These are phyloP conservation scores for Scleroderma citrinum DNA, from an alignment of 768 basidiomycete species.

Conservation along the genomic window DNA sequence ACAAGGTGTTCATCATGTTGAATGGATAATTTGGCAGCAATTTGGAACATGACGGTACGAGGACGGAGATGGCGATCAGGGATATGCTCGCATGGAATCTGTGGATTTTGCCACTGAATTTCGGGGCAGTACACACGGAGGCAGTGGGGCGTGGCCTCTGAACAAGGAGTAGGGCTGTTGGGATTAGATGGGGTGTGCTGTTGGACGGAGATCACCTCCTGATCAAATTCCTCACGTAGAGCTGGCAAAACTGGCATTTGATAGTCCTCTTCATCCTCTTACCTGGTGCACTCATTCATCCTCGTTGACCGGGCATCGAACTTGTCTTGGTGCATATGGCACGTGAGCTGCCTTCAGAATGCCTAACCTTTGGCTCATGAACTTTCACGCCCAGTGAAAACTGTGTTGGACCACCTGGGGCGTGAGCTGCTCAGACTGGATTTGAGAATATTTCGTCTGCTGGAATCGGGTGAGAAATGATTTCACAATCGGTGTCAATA, in stretches of 20 bases:
- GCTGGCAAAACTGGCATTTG: conserved; percentile 1
- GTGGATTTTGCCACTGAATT: conserved; percentile 5
- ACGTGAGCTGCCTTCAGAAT: no score
- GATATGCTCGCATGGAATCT: no score
- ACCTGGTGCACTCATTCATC: no score
- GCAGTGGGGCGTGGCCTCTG: no score
- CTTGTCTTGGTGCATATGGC: no score
- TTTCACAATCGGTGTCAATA: no score
- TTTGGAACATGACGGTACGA: conserved; percentile 33
- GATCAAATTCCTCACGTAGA: background rate
- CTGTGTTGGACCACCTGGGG: background rate
- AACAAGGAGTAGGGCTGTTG: no score
- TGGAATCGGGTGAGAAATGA: background rate
- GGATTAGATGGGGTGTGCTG: no score
- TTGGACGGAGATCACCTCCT: background rate
- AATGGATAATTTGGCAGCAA: conserved; percentile 41
- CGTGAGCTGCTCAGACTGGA: background rate
- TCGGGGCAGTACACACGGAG: conserved; percentile 5
- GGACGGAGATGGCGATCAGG: background rate
- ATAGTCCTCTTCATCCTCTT: background rate
- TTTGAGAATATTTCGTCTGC: background rate
- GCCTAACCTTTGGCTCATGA: no score
- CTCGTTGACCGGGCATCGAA: no score
- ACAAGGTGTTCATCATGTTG: conserved; percentile 33
- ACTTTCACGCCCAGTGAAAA: background rate